Percentiles rank a stretch among this genome's conserved stretches.
phyloP scores from a whole-genome alignment of 331 rosid species.

The Malus hybrid region DNA sequence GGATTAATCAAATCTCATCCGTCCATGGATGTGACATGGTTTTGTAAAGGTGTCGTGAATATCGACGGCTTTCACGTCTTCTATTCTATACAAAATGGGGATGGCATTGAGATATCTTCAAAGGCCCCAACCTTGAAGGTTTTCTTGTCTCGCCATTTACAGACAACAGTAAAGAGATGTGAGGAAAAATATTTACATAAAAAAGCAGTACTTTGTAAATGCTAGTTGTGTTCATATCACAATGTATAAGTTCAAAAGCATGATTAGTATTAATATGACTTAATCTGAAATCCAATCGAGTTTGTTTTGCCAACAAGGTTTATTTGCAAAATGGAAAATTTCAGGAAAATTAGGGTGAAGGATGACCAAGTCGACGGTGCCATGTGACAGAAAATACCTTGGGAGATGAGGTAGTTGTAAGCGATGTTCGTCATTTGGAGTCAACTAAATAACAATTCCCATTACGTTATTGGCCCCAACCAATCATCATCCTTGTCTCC shows the following conservation, averaged over 20 bases:
- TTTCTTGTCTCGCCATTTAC: conserved; percentile 45
- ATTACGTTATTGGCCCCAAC: no score
- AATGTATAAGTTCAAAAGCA: no score
- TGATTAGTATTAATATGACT: no score
- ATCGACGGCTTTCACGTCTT: conserved; percentile 69
- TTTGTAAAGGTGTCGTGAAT: conserved; percentile 49
- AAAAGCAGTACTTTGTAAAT: not conserved
- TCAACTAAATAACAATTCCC: no score
- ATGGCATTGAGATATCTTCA: conserved; percentile 55
- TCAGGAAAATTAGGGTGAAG: not conserved
- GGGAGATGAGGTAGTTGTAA: no score
- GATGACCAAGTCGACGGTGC: not conserved
- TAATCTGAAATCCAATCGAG: no score
- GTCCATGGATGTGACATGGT: conserved; percentile 47
- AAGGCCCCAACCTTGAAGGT: conserved; percentile 63
- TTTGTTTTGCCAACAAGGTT: no score
- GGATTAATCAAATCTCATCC: conserved; percentile 43
- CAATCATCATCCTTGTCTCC: no score
- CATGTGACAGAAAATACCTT: no score
- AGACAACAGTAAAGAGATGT: conserved; percentile 7
- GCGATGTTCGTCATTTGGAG: no score
- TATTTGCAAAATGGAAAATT: no score
- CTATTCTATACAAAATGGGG: conserved; percentile 47
- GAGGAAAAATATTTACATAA: not conserved
- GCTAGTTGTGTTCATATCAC: not conserved